Evolutionary conservation across 768 basidiomycete genomes (phyloP), one percentile per base, ranked within the genome.

Genomic region (Postia placenta): DNA sequence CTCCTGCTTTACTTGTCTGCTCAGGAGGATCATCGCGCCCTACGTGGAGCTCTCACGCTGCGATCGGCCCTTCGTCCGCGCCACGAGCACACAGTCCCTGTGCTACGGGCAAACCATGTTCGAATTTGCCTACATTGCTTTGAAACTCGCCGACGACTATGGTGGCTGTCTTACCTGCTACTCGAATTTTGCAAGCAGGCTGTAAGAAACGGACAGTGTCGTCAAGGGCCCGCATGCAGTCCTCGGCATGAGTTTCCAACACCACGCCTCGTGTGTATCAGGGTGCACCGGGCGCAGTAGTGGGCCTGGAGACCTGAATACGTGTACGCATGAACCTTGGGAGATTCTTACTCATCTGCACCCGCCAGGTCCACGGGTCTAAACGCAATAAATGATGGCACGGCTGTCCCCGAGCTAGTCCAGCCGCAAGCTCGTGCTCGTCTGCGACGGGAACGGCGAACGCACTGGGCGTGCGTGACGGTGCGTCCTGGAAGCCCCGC

Each of bases 11-110:
- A 12, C 23, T 23, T n/a, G 40, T 9, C 40, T 5, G 12, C 40
- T 11, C 40, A 19, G 15, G 15, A 41, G 40, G 40, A 41, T 28
- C 42, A 25, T 28, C 42, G 24, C 26, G 24, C 42, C 42, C 30
- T 43, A n/a, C 42, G 19, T 24, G 12, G 40, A 12, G 40, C 24
- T 43, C 42, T 22, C 42, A 24, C 42, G 42, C 23, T 43, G 42
- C 26, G 26, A 15, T 43, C 42, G 42, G 42, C 22, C 42, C 28
- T 19, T 14, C 7, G 9, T 20, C 17, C 7, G 7, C 38, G 7
- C 6, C 38, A 15, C 30, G 15, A 33, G 30, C 30, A 33, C 30
- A 15, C 30, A 7, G 9, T 33, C 30, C 30, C 30, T 33, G 30
- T 33, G 9, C 15, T 33, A 7, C 30, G 7, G 30, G 9, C 7